Evolutionary conservation across 306 rosid species (phyloP).

Genomic region (Lathyrus oleraceus): DNA sequence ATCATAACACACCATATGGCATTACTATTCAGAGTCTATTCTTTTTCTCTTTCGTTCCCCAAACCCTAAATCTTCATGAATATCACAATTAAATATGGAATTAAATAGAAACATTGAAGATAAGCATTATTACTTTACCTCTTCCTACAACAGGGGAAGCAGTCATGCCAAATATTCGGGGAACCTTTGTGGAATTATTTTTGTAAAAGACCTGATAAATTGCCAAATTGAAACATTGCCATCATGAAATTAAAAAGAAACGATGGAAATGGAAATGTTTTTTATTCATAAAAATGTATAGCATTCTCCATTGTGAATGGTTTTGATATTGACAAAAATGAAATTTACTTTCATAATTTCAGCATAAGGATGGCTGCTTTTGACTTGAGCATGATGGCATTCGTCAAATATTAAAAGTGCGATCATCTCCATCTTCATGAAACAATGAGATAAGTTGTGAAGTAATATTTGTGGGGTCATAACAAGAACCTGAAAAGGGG

Average conservation of each 20-base stretch:
- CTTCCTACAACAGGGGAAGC: conserved; percentile 98
- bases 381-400: conserved; percentile 95
- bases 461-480: conserved; percentile 84
- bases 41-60: not conserved
- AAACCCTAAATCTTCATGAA: conserved; percentile 5
- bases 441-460: conserved; percentile 69
- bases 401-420: conserved; percentile 89
- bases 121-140: conserved; percentile 49
- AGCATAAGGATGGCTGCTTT: conserved; percentile 87
- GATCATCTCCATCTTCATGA: conserved; percentile 79
- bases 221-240: conserved; percentile 30
- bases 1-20: conserved; percentile 1
- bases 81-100: conserved; percentile 9
- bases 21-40: not conserved
- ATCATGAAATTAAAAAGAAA: conserved; percentile 28
- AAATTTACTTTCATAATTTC: conserved; percentile 78
- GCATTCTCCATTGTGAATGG: conserved; percentile 16
- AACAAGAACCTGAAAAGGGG: conserved; percentile 74
- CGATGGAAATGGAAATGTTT: conserved; percentile 14
- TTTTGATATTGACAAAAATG: conserved; percentile 29
- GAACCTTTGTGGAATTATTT: conserved; percentile 48
- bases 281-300: conserved; percentile 19
- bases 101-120: conserved; percentile 11
- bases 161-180: conserved; percentile 98
- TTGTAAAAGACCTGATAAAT: conserved; percentile 60